Conservation (phyloP, 2,329 filamentous ascomycete genomes). For the Pseudogymnoascus sp. region DNA sequence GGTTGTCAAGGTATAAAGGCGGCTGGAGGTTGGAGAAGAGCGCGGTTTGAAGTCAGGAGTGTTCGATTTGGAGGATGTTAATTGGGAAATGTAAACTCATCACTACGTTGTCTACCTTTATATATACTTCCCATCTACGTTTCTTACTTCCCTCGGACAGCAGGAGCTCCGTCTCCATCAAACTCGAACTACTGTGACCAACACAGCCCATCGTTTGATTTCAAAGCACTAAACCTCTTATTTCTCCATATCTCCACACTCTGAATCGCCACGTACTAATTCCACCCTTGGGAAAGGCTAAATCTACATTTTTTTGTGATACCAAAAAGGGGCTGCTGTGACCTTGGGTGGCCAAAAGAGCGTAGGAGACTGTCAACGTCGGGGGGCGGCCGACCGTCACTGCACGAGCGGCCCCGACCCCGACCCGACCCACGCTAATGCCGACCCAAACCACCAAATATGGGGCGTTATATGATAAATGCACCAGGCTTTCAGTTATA, state of each 20-base stretch:
- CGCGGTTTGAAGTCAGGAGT: neutral
- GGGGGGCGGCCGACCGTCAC: neutral
- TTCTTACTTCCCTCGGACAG: neutral
- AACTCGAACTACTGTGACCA: neutral
- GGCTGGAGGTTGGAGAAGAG: neutral
- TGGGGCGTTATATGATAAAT: neutral
- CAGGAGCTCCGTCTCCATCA: neutral
- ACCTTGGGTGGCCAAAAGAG: neutral
- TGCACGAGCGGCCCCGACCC: constrained; percentile 3
- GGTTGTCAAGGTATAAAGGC: neutral
- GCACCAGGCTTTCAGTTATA: neutral
- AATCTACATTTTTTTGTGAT: neutral
- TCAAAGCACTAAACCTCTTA: neutral
- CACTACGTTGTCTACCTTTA: neutral
- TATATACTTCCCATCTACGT: neutral
- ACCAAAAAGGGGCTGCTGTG: neutral
- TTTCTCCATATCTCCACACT: neutral
- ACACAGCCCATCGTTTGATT: neutral
- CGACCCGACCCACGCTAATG: neutral
- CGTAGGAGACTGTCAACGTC: neutral
- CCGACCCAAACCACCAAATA: neutral
- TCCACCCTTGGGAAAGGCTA: no score
- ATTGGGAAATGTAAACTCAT: neutral
- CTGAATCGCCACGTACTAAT: neutral
- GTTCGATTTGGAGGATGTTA: neutral